Evolutionary conservation across 805 yeast genomes (phyloP), one percentile per base, ranked within the genome.

Genomic region (Starmerella scarabaei): DNA sequence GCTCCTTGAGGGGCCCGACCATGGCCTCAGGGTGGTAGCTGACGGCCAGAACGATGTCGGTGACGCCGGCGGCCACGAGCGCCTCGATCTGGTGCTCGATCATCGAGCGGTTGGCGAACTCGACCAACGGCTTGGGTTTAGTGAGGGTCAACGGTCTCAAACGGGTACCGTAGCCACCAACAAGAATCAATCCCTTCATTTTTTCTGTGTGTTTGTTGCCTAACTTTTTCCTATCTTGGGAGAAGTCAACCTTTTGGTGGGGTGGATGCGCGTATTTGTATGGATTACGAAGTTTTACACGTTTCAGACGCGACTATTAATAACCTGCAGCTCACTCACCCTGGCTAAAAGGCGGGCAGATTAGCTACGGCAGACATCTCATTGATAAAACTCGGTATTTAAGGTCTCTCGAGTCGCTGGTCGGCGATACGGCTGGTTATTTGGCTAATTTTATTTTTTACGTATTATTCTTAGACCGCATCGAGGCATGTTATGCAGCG

Each of bases 161-260:
- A 72, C 99, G 91, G 60, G 99, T 91, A 73, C 99, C 99, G 72
- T 86, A 91, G 67, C 98, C 98, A 62, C 98, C 98, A 57, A 88
- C 97, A 64, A 88, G 78, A 73, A 88, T 88, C 66, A 88, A 77
- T 63, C 94, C 95, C 72, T 85, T 85, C 96, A 85, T 50, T 31
- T 17, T 30, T 23, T 8, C 9, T 9, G 11, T 12, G 9, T 28
- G 14, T 24, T 24, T 9, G n/a, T n/a, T n/a, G n/a, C n/a, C n/a
- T n/a, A n/a, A n/a, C n/a, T n/a, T n/a, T 9, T 21, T 21, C 11
- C n/a, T n/a, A n/a, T n/a, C n/a, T n/a, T n/a, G n/a, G n/a, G 21
- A 12, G 19, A 21, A 15, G 17, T 4, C 21, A 19, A 18, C 17
- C 4, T 14, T n/a, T 19, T 30, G n/a, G 18, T 14, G 21, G 9